These are phyloP conservation scores for Globisporangium alternatum DNA, from an alignment of 352 stramenopile species.

Conservation along the genomic window DNA sequence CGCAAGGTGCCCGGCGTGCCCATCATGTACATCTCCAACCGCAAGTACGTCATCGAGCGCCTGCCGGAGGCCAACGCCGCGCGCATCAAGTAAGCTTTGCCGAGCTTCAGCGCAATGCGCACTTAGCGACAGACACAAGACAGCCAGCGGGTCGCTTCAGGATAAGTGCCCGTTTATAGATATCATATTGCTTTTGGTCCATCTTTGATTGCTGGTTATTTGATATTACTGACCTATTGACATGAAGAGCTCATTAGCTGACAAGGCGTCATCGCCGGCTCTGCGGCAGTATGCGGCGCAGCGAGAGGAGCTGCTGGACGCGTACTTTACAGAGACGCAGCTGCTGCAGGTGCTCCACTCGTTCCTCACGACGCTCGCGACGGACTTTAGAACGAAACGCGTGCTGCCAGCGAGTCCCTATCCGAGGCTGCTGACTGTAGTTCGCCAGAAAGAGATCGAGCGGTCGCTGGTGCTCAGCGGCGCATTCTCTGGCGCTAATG, in stretches of 20 bases:
- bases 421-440: constrained; percentile 25
- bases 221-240: not conserved
- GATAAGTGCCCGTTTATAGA: constrained; percentile 5
- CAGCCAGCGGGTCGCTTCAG: not conserved
- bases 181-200: constrained; percentile 14
- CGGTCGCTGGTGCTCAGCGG: constrained; percentile 15
- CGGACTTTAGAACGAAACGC: constrained; percentile 23
- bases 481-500: not conserved
- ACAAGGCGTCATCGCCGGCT: constrained; percentile 1
- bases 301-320: constrained; percentile 33
- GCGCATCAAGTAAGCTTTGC: constrained; percentile 73
- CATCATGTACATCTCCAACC: constrained; percentile 99
- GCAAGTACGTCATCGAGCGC: constrained; percentile 99
- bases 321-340: constrained; percentile 39
- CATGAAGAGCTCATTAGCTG: not conserved
- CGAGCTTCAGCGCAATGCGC: not conserved
- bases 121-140: not conserved
- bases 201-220: not conserved
- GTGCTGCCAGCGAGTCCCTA: constrained; percentile 41
- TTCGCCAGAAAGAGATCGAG: constrained; percentile 31
- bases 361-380: constrained; percentile 28
- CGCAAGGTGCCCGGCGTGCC: constrained; percentile 99
- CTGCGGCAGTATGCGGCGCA: constrained; percentile 21
- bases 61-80: constrained; percentile 96
- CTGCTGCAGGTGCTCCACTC: constrained; percentile 34